phyloP scores from a whole-genome alignment of 83 land plant genomes.

The Picea mariana region DNA sequence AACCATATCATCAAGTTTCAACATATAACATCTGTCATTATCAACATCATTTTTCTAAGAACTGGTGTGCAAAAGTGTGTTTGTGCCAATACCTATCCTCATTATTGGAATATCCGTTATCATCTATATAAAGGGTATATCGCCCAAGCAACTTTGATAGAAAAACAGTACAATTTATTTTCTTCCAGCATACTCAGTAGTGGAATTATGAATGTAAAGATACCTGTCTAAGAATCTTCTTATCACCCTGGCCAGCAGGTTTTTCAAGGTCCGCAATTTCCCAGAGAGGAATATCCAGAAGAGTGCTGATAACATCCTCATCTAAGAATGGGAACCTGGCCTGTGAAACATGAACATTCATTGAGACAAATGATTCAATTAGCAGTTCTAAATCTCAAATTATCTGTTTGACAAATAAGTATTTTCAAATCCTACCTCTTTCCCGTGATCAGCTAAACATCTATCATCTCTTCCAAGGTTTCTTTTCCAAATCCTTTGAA shows the following conservation, averaged over 20 bases:
- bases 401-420: slow-evolving; percentile 9
- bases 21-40: neutral
- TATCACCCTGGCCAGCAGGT: slow-evolving; percentile 87
- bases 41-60: neutral
- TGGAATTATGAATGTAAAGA: neutral
- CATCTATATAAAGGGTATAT: neutral
- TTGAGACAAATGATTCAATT: neutral
- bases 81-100: neutral
- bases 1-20: no score
- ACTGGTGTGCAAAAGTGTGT: neutral
- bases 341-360: slow-evolving; percentile 28
- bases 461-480: slow-evolving; percentile 98
- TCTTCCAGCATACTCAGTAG: neutral
- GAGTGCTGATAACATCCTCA: slow-evolving; percentile 85
- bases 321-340: slow-evolving; percentile 98
- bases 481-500: slow-evolving; percentile 98
- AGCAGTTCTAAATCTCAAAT: neutral
- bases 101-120: neutral
- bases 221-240: slow-evolving; percentile 95
- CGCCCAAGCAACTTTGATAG: neutral
- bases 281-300: slow-evolving; percentile 81
- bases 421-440: slow-evolving; percentile 62
- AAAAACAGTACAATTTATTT: neutral
- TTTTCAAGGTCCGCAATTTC: slow-evolving; percentile 80
- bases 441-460: slow-evolving; percentile 91